Evolutionary conservation across 345 rosid genomes (phyloP).

Genomic region (Eucalyptus cloeziana): DNA sequence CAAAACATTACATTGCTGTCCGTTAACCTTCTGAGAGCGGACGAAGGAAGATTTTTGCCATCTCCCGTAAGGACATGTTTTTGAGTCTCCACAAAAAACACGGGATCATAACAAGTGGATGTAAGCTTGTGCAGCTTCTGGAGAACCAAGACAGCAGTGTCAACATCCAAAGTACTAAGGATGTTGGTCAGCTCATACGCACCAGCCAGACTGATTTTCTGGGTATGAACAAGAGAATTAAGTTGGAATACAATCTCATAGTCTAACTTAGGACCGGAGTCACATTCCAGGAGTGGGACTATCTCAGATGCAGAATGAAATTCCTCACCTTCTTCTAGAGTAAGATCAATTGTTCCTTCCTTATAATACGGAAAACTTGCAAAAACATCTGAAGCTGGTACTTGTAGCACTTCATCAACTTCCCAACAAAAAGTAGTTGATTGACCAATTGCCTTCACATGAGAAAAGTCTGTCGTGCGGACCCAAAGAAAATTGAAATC

Average conservation of each 20-base stretch:
- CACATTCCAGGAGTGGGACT: conserved; percentile 51
- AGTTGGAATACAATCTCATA: conserved; percentile 74
- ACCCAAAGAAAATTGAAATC: conserved; percentile 80
- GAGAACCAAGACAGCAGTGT: conserved; percentile 39
- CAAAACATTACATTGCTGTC: conserved; percentile 59
- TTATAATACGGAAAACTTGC: conserved; percentile 41
- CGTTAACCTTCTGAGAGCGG: conserved; percentile 21
- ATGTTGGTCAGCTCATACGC: conserved; percentile 31
- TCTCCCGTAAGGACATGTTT: conserved; percentile 21
- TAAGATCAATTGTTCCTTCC: conserved; percentile 19
- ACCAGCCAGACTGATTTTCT: conserved; percentile 58
- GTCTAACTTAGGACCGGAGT: conserved; percentile 24
- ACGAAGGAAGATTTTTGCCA: conserved; percentile 15
- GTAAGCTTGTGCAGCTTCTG: conserved; percentile 61
- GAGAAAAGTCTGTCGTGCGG: conserved; percentile 70
- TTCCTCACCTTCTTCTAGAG: conserved; percentile 23
- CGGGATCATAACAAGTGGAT: conserved; percentile 53
- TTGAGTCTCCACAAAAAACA: conserved; percentile 36
- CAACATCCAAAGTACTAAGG: conserved; percentile 26
- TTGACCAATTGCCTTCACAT: conserved; percentile 49
- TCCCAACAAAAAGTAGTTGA: conserved; percentile 63
- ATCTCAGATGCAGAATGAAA: conserved; percentile 32
- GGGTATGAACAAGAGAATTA: conserved; percentile 70
- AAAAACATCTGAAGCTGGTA: conserved; percentile 25
- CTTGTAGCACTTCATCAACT: conserved; percentile 18